A percentile compares a stretch with the other conserved stretches of the same genome.
phyloP scores from a whole-genome alignment of 2,329 filamentous ascomycete species.

The Chaetomium strumarium region DNA sequence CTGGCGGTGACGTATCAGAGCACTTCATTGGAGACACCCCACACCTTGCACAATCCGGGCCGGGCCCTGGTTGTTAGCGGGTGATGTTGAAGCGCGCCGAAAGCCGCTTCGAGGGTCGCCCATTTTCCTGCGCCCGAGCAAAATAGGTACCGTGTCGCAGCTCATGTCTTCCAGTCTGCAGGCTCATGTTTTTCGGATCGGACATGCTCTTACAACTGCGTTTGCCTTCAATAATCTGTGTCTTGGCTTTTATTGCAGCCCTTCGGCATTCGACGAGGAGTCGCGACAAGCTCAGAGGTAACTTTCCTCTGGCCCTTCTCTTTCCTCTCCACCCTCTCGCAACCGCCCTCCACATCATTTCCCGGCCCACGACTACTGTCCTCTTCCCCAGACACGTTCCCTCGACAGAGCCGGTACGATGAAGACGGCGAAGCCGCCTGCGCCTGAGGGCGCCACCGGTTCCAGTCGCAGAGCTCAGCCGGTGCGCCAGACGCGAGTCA shows the following conservation, averaged over 20 bases:
- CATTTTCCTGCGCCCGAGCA: too few relatives aligned
- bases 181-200: background rate
- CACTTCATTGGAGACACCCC: constrained; percentile 7
- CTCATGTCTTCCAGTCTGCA: background rate
- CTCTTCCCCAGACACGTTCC: background rate
- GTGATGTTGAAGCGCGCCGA: constrained; percentile 7
- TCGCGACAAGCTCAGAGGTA: background rate
- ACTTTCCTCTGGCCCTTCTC: background rate
- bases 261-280: background rate
- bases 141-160: background rate
- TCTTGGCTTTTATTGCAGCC: background rate
- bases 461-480: constrained; percentile 53
- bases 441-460: constrained; percentile 33
- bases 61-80: constrained; percentile 3
- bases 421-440: constrained; percentile 49
- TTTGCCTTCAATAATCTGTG: background rate
- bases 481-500: constrained; percentile 59
- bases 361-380: background rate
- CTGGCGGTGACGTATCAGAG: constrained; percentile 23
- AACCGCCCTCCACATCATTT: background rate
- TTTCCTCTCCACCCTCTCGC: background rate
- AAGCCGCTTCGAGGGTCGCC: background rate
- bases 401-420: constrained; percentile 33
- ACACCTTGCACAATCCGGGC: constrained; percentile 15
- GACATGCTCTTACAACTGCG: constrained; percentile 8